Evolutionary conservation across 768 basidiomycete species (phyloP).

Genomic region (Auricularia sp.): DNA sequence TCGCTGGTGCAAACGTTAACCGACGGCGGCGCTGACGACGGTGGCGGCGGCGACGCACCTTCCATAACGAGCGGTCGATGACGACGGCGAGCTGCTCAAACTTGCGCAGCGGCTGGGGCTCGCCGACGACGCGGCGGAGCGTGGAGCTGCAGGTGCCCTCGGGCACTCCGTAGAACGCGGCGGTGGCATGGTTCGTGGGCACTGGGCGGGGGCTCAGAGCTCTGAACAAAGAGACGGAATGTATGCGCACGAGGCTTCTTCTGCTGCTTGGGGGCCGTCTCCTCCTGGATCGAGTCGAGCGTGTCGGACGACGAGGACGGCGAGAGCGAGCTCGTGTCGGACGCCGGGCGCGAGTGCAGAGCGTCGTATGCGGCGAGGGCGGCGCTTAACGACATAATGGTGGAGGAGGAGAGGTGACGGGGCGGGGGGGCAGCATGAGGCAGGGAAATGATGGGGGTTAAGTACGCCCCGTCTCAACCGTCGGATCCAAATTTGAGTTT

Average conservation of each 20-base stretch:
- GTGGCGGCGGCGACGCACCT: neutral
- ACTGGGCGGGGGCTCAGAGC: neutral
- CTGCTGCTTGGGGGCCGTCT: neutral
- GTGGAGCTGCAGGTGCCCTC: neutral
- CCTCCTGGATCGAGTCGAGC: neutral
- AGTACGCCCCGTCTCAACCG: neutral
- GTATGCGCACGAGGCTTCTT: neutral
- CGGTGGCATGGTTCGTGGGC: neutral
- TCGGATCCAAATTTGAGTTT: neutral
- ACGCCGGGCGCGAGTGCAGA: neutral
- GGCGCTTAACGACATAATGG: neutral
- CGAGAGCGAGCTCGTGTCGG: neutral
- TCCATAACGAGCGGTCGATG: neutral
- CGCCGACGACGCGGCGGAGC: neutral
- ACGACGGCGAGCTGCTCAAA: neutral
- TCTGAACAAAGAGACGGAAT: neutral
- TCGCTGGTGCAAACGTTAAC: constrained; percentile 28
- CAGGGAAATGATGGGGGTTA: neutral
- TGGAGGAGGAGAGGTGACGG: neutral
- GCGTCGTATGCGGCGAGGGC: neutral
- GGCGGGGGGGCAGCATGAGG: neutral
- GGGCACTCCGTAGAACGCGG: neutral
- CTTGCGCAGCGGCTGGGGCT: neutral
- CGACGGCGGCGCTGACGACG: neutral
- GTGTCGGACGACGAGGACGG: neutral